Evolutionary conservation across 2,329 filamentous ascomycete genomes (phyloP), one percentile per base, ranked within the genome.

Genomic region (Monosporascus sp.): DNA sequence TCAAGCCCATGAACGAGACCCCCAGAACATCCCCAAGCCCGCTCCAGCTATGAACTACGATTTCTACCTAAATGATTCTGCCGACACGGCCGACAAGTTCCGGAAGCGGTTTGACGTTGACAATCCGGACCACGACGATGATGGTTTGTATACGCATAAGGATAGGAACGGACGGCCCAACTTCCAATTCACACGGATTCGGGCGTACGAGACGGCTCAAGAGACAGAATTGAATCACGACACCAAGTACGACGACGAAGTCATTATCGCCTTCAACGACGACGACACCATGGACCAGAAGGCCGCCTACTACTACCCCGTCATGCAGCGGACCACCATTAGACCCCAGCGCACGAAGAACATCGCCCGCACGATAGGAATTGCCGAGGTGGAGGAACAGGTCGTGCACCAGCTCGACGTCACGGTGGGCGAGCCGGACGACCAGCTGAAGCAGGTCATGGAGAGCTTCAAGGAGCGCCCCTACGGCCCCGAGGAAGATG

Each of bases 241-340:
- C 40, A 79, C 76, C 51, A 86, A 86, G 69, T 87, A 86, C 66
- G 75, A 80, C 58, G 78, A 87, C 57, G 84, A 88, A 68, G 73
- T 87, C 37, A 76, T 86, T 53, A 70, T 88, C 27, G 76, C 81
- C 3, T 78, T 79, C 63, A 77, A 82, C 60, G 78, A 83, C 57
- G 78, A 80, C 57, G 77, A 63, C 20, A 64, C 61, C 46, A 55
- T 70, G 48, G 66, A 71, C 49, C 76, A 81, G 58, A 82, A 81
- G 66, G 84, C 78, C 7, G 81, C 79, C 14, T 87, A 85, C 68
- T 88, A 87, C 69, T 88, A 87, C 61, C 85, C 85, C 4, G 77
- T 88, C 57, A 80, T 87, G 70, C 83, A 87, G 68, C 80, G 82
- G 51, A 81, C 78, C 47, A 76, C 77, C 22, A 81, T 88, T 62